Percentiles rank a stretch among this genome's conserved stretches.
These are phyloP conservation scores for Neonothopanus nambi DNA, from an alignment of 1,284 basidiomycete genomes.

Conservation along the genomic window DNA sequence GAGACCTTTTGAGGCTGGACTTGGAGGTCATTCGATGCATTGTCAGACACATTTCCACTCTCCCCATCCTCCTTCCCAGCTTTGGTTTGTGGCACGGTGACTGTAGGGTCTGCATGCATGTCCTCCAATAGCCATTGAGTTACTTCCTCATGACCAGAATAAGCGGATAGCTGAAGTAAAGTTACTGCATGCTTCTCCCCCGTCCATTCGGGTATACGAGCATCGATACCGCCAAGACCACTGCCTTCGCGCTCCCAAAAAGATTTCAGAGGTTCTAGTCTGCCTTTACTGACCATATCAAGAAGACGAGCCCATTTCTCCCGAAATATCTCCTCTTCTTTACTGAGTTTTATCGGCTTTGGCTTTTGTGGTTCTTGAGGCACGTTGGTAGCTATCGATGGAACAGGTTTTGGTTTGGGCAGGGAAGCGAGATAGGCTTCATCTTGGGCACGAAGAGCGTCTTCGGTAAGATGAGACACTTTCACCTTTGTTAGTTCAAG, in stretches of 20 bases:
- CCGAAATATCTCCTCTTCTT: conserved; percentile 74
- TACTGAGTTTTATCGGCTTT: conserved; percentile 61
- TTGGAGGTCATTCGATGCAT: conserved; percentile 19
- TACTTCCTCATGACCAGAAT: conserved; percentile 78
- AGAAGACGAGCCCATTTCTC: conserved; percentile 81
- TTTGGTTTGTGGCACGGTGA: conserved; percentile 45
- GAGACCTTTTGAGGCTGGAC: conserved; percentile 18
- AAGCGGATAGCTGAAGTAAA: conserved; percentile 78
- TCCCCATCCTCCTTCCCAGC: conserved; percentile 10
- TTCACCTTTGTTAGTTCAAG: conserved; percentile 87
- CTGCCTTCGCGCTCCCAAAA: conserved; percentile 81
- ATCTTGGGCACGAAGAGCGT: conserved; percentile 82
- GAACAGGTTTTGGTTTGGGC: conserved; percentile 67
- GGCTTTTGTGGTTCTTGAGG: conserved; percentile 42
- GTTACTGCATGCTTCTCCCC: conserved; percentile 56
- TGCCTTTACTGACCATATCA: conserved; percentile 88
- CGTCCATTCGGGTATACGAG: conserved; percentile 66
- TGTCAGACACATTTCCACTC: conserved; percentile 31
- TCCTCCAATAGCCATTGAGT: conserved; percentile 82
- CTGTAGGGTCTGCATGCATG: conserved; percentile 81
- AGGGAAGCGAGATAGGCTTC: conserved; percentile 85
- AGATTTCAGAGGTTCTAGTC: conserved; percentile 75
- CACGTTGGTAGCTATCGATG: conserved; percentile 30
- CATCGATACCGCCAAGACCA: conserved; percentile 60
- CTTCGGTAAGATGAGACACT: conserved; percentile 83